A percentile compares a stretch with the other conserved stretches of the same genome.
These are phyloP conservation scores for Monosporascus ibericus DNA, from an alignment of 2,329 filamentous ascomycete genomes.

Conservation along the genomic window DNA sequence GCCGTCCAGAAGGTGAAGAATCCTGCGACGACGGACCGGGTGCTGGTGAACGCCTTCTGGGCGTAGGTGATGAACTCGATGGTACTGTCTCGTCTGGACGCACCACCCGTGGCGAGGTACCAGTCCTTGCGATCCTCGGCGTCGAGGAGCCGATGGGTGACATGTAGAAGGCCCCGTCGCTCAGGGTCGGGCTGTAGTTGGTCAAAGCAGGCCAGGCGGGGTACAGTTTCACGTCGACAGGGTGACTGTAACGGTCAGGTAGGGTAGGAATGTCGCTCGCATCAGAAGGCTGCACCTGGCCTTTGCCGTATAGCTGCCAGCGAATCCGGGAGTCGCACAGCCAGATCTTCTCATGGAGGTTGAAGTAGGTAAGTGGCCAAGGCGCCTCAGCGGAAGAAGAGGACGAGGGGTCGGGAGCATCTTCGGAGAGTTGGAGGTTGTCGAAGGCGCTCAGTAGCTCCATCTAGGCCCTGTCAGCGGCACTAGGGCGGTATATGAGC, in stretches of 20 bases:
- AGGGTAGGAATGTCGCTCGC: not conserved
- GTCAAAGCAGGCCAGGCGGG: not conserved
- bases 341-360: not conserved
- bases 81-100: not conserved
- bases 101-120: not conserved
- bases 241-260: not conserved
- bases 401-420: no score
- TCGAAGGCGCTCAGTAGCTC: no score
- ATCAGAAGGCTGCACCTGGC: not conserved
- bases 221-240: conserved; percentile 1
- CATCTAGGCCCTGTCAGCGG: no score
- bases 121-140: not conserved
- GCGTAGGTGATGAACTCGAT: conserved; percentile 1
- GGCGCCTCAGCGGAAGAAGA: not conserved
- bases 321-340: not conserved
- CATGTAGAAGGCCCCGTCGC: not conserved
- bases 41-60: not conserved
- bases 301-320: not conserved
- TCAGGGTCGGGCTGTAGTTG: not conserved
- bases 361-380: conserved; percentile 1
- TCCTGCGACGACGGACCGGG: not conserved
- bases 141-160: conserved; percentile 3
- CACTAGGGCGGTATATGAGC: no score
- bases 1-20: conserved; percentile 1
- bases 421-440: no score